Conservation (phyloP, 306 rosid species). For the Pachyrhizus erosus region DNA sequence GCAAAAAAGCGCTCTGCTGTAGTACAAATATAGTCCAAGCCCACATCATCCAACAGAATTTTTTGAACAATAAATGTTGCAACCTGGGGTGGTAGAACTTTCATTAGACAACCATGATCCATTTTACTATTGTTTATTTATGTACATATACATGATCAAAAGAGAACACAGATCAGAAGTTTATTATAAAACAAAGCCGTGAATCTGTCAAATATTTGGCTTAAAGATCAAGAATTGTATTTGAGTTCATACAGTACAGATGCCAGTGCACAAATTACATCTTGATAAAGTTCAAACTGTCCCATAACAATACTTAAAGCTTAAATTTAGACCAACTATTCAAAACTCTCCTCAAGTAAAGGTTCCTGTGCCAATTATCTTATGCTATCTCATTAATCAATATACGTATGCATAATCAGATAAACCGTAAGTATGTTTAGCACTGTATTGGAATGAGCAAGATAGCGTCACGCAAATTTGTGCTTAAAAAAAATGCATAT, state of each 20-base stretch:
- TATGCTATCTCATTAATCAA: slow-evolving; percentile 9
- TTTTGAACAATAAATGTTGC: slow-evolving; percentile 93
- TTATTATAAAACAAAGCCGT: not conserved
- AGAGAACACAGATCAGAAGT: not conserved
- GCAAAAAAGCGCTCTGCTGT: slow-evolving; percentile 96
- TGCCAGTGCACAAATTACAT: slow-evolving; percentile 6
- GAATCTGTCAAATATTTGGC: slow-evolving; percentile 7
- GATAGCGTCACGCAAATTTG: not conserved
- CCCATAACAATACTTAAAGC: slow-evolving; percentile 3
- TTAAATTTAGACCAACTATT: slow-evolving; percentile 4
- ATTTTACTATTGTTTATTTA: not conserved
- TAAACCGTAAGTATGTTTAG: not conserved
- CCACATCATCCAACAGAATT: slow-evolving; percentile 90
- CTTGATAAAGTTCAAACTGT: slow-evolving; percentile 4
- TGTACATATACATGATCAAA: not conserved
- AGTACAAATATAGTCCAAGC: slow-evolving; percentile 93
- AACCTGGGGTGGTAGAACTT: slow-evolving; percentile 59
- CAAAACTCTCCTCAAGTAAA: slow-evolving; percentile 22
- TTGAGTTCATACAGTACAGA: slow-evolving; percentile 12
- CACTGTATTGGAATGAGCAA: not conserved
- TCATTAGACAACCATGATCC: slow-evolving; percentile 44
- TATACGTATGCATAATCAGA: slow-evolving; percentile 22
- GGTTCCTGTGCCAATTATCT: slow-evolving; percentile 15
- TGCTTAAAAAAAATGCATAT: not conserved
- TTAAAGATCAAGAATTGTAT: not conserved